Conservation (phyloP, 768 basidiomycete genomes). For the Amanita inopinata region DNA sequence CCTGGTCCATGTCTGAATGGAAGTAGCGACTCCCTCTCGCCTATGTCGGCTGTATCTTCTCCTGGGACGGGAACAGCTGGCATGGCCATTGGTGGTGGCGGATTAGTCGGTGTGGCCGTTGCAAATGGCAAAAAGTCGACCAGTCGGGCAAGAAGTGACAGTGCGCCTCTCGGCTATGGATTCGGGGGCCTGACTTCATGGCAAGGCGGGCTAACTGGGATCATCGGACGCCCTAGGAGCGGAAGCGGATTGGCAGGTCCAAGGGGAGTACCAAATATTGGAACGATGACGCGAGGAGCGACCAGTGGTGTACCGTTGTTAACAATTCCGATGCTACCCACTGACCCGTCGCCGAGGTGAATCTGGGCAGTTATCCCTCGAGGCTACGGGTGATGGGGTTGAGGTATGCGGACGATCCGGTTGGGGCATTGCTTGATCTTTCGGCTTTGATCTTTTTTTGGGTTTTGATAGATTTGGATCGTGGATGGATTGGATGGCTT, state of each 20-base stretch:
- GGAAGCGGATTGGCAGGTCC: constrained; percentile 36
- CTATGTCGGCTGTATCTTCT: constrained; percentile 25
- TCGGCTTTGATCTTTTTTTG: no score
- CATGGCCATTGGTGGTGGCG: constrained; percentile 11
- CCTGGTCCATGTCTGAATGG: constrained; percentile 14
- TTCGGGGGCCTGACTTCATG: constrained; percentile 18
- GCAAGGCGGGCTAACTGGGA: constrained; percentile 21
- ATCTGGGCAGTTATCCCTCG: no score
- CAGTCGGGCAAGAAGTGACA: constrained; percentile 58
- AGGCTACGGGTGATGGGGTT: background rate
- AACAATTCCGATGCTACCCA: constrained; percentile 22
- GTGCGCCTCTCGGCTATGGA: constrained; percentile 54
- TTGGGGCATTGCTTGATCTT: no score
- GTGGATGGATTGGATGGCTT: no score
- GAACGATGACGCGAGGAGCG: constrained; percentile 22
- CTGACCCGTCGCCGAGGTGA: constrained; percentile 1
- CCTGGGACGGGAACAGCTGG: constrained; percentile 19
- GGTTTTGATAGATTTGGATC: no score
- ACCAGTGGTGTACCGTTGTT: constrained; percentile 18
- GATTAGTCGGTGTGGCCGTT: constrained; percentile 15
- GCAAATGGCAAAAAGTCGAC: constrained; percentile 25
- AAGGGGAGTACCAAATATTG: constrained; percentile 29
- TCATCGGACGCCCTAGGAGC: constrained; percentile 35
- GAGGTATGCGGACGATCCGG: background rate
- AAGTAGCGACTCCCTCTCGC: constrained; percentile 18